Evolutionary conservation across 331 rosid genomes (phyloP).

Genomic region (Spiraea crenata): DNA sequence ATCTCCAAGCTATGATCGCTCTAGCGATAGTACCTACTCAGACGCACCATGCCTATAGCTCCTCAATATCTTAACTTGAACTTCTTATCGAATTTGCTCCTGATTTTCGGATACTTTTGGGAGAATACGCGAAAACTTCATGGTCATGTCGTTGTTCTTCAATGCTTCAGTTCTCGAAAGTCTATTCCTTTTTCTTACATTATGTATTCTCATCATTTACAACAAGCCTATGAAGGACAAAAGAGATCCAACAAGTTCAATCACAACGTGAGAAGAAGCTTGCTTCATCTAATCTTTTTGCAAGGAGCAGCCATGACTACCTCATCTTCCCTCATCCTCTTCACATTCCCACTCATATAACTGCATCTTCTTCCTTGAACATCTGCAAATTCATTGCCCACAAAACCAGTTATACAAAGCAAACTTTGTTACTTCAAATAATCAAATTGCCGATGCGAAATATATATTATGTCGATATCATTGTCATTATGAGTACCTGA

Average conservation of each 20-base stretch:
- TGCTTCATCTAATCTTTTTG: slow-evolving; percentile 52
- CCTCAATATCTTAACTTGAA: background rate
- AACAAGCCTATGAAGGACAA: background rate
- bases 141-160: background rate
- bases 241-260: background rate
- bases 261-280: background rate
- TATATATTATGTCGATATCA: no score
- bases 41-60: slow-evolving; percentile 6
- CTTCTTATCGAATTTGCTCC: background rate
- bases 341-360: slow-evolving; percentile 36
- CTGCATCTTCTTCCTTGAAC: slow-evolving; percentile 41
- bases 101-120: background rate
- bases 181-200: background rate
- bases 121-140: no score
- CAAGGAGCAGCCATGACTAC: slow-evolving; percentile 37
- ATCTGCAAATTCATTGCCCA: slow-evolving; percentile 26
- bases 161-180: background rate
- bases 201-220: background rate
- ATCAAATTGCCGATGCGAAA: background rate
- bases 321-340: slow-evolving; percentile 56
- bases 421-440: background rate
- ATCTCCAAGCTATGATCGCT: background rate
- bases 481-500: slow-evolving; percentile 33
- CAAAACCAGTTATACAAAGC: background rate
- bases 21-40: background rate